Percentiles rank a stretch among this genome's conserved stretches.
Conservation (phyloP, 345 rosid species). For the Anacardium occidentale region DNA sequence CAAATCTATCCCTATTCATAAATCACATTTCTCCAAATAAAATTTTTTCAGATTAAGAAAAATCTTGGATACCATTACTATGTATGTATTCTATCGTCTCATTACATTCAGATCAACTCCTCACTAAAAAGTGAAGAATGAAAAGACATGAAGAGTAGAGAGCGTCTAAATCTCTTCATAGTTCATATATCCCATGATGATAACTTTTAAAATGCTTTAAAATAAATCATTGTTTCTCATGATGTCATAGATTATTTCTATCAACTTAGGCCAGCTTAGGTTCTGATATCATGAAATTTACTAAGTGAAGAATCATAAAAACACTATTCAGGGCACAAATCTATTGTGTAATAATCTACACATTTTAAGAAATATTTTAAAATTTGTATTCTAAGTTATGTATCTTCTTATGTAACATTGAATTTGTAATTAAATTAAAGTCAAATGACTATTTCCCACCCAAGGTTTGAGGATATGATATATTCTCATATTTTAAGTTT, state of each 20-base stretch:
- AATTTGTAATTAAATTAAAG: no score
- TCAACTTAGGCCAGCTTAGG: neutral
- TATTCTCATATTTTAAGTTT: no score
- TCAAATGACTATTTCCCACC: no score
- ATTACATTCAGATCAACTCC: neutral
- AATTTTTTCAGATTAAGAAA: no score
- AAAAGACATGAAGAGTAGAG: neutral
- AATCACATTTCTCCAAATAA: no score
- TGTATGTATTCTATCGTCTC: neutral
- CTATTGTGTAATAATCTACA: no score
- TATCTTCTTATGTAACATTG: no score
- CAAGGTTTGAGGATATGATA: neutral
- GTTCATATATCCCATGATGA: neutral
- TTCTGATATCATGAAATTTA: neutral
- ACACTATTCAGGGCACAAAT: neutral
- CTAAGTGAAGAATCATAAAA: conserved; percentile 7
- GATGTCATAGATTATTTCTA: neutral
- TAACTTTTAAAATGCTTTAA: neutral
- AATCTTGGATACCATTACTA: neutral
- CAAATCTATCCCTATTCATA: no score
- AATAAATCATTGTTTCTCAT: neutral
- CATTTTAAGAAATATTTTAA: no score
- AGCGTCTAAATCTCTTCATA: no score
- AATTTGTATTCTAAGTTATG: no score
- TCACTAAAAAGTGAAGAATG: neutral